phyloP scores from a whole-genome alignment of 2,329 filamentous ascomycete genomes.

The Pseudophaeomoniella oleicola region DNA sequence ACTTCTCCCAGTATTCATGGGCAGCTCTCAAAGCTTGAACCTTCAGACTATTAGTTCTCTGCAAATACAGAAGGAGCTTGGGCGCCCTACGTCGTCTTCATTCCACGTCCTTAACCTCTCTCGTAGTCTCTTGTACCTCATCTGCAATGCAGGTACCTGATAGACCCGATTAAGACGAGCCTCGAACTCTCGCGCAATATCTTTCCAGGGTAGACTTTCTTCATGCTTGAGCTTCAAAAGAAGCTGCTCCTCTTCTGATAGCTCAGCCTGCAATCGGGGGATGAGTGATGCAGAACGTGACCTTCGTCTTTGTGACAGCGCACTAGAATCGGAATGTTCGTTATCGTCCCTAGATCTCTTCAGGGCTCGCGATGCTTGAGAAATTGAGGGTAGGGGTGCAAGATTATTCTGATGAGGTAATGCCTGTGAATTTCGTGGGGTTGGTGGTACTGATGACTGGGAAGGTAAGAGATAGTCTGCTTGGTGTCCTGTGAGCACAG shows the following conservation, averaged over 20 bases:
- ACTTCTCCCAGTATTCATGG: conserved; percentile 37
- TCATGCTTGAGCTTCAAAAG: conserved; percentile 37
- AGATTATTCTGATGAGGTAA: not conserved
- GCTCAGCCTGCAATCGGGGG: conserved; percentile 14
- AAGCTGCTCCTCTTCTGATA: conserved; percentile 35
- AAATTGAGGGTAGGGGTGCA: not conserved
- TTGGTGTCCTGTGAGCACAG: not conserved
- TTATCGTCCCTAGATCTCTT: not conserved
- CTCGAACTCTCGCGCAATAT: conserved; percentile 35
- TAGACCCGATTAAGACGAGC: conserved; percentile 32
- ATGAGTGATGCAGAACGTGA: not conserved
- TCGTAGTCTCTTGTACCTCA: conserved; percentile 37
- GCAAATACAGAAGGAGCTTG: conserved; percentile 3
- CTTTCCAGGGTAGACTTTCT: conserved; percentile 38
- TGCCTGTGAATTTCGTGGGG: not conserved
- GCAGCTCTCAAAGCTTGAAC: conserved; percentile 32
- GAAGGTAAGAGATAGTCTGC: not conserved
- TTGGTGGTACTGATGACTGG: not conserved
- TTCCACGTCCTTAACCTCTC: conserved; percentile 37
- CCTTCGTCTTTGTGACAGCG: not conserved
- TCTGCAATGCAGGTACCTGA: conserved; percentile 38
- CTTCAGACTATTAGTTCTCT: conserved; percentile 6
- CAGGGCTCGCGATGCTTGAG: not conserved
- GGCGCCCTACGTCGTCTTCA: conserved; percentile 24
- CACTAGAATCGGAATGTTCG: not conserved